Base-by-base conservation (phyloP, 2,329 filamentous ascomycete species). In the Botryosphaeria dothidea region DNA sequence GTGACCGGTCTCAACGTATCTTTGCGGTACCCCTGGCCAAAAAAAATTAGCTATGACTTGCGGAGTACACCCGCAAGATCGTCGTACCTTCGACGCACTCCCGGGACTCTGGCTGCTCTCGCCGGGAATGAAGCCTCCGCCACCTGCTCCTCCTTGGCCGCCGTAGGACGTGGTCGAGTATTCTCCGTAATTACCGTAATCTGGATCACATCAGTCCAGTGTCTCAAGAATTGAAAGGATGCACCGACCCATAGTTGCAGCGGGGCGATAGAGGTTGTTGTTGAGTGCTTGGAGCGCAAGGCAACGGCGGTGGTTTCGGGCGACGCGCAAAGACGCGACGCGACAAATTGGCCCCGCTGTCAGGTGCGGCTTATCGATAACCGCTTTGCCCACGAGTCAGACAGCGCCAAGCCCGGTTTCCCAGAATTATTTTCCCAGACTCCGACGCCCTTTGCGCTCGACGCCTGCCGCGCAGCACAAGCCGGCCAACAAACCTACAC, bases 1-100 rank as follows among this genome's bases (percentile, higher is more conserved):
- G 95, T 99, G 52, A 97, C 91, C 0, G 95, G 93, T 49, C 95
- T 91, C 61, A 99, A 86, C 21, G 92, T 93, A 72, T 97, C 92
- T 78, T 96, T 92, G 70, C 86, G 85, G 76, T 90, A 90, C 66
- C 82, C 81, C 84, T 88, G 66, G 15, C n/a, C n/a, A n/a, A 31
- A 9, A 15, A 27, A 25, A 1, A n/a, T 57, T 19, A 60, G 43
- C 43, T 8, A 34, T 34, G 34, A 1, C 27, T 27, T 4, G 3
- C n/a, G n/a, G n/a, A 3, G 8, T 7, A 1, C 25, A 6, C 48
- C 13, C n/a, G 21, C 19, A 3, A 23, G 15, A n/a, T 6, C 8
- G 9, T 23, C 62, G 64, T 65, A 73, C 73, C 67, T 69, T 75
- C 64, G 63, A 60, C 52, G 74, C 73, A 48, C 73, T 75, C 66